Base-by-base conservation (phyloP, 805 yeast genomes). In the Yamadazyma philogaea region DNA sequence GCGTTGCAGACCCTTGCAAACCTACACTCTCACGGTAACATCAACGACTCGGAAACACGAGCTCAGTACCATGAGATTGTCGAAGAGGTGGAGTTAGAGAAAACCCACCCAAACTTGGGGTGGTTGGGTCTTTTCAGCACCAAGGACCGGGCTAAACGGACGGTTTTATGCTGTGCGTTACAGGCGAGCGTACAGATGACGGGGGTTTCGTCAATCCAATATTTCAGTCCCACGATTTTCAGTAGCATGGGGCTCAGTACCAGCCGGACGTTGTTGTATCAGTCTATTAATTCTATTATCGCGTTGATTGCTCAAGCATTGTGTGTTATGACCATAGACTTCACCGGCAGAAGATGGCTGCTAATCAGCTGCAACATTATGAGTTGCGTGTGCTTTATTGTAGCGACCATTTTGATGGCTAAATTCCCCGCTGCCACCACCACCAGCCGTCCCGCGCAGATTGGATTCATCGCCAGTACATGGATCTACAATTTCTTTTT, bases 1-100 rank as follows among this genome's bases (percentile, higher is more conserved):
- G 84, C 85, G 19, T 50, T 58, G 1, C 61, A 56, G 15, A 64
- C 70, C 69, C 49, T 59, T 66, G 49, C 61, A 60, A 53, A 59
- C 62, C 44, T 47, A 30, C 53, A 51, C 28, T 43, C 55, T 27
- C 37, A 47, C 24, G 51, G 48, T 30, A 45, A 45, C 17, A 43
- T 42, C 20, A 37, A 47, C 24, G 51, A 44, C 18, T 40, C 50
- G 11, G 48, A 43, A 31, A 43, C 50, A 10, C 35, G 50, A 34
- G 51, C 47, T 31, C 51, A 48, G 36, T 48, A 48, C 27, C 39
- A 38, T 6, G 48, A 51, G 30, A 48, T 49, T 20, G 33, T 50
- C 20, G 55, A 51, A 41, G 49, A 51, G 32, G 52, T 47, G n/a
- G 48, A 49, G 31, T 37, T 45, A 21, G 51, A 48, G 34, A 48